Conservation (phyloP, 1,284 basidiomycete species). For the Ganoderma multipileum region DNA sequence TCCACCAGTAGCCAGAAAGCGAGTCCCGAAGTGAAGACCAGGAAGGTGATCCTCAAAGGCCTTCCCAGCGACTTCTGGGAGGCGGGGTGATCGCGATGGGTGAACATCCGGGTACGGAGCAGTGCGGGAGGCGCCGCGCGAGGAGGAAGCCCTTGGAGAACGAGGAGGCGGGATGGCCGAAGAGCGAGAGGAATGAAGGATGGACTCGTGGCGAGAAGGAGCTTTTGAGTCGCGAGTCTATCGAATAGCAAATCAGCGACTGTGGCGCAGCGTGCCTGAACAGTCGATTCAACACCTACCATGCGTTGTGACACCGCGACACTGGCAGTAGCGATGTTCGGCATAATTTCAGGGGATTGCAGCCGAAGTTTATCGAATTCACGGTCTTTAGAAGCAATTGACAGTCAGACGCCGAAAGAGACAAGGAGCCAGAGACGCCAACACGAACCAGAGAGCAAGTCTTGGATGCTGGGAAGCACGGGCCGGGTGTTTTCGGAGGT, state of each 20-base stretch:
- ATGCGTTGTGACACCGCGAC: not conserved
- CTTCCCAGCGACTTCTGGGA: not conserved
- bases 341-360: not conserved
- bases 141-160: not conserved
- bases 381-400: not conserved
- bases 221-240: not conserved
- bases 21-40: no score
- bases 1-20: not conserved
- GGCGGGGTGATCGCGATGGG: not conserved
- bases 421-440: not conserved
- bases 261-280: not conserved
- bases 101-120: not conserved
- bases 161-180: not conserved
- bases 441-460: constrained; percentile 24
- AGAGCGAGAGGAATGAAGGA: not conserved
- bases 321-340: not conserved
- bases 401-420: not conserved
- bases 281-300: not conserved
- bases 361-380: constrained; percentile 16
- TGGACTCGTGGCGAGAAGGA: not conserved
- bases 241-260: not conserved
- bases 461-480: constrained; percentile 24
- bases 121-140: not conserved
- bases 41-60: not conserved
- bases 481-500: constrained; percentile 13